Percentiles rank a stretch among this genome's conserved stretches.
These are phyloP conservation scores for Sporothrix sp. DNA, from an alignment of 2,329 filamentous ascomycete genomes.

Conservation along the genomic window DNA sequence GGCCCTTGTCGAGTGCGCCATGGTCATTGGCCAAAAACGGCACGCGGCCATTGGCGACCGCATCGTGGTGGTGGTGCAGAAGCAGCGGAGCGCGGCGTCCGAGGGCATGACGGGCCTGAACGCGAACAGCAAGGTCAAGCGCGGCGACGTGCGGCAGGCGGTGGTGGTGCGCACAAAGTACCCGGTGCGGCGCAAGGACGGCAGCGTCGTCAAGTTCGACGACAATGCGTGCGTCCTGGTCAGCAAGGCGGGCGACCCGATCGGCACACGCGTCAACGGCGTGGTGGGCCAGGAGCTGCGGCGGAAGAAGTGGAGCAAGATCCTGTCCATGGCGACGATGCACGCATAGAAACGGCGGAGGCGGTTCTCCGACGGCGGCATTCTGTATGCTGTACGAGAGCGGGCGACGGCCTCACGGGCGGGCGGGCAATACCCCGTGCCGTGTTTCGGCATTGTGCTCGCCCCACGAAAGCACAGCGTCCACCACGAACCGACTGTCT, in stretches of 20 bases:
- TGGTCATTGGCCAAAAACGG: conserved; percentile 83
- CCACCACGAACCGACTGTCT: too few relatives aligned
- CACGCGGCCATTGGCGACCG: conserved; percentile 88
- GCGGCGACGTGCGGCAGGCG: conserved; percentile 92
- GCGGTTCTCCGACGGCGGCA: background rate
- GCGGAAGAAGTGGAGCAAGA: conserved; percentile 96
- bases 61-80: conserved; percentile 95
- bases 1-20: conserved; percentile 90
- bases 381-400: too few relatives aligned
- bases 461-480: too few relatives aligned
- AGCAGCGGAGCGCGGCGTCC: conserved; percentile 72
- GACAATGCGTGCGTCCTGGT: conserved; percentile 97
- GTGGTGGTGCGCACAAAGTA: conserved; percentile 89
- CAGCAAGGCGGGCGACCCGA: conserved; percentile 92
- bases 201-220: conserved; percentile 84
- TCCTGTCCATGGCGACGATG: conserved; percentile 81
- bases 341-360: conserved; percentile 33
- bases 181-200: conserved; percentile 77
- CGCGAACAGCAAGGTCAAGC: conserved; percentile 83
- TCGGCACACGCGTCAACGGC: conserved; percentile 85
- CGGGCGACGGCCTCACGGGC: too few relatives aligned
- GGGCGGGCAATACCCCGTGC: too few relatives aligned
- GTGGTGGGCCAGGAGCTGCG: conserved; percentile 84
- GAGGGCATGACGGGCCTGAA: conserved; percentile 62
- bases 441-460: too few relatives aligned